Evolutionary conservation across 2,329 filamentous ascomycete species (phyloP), one percentile per base, ranked within the genome.

Genomic region (Alternaria solani): DNA sequence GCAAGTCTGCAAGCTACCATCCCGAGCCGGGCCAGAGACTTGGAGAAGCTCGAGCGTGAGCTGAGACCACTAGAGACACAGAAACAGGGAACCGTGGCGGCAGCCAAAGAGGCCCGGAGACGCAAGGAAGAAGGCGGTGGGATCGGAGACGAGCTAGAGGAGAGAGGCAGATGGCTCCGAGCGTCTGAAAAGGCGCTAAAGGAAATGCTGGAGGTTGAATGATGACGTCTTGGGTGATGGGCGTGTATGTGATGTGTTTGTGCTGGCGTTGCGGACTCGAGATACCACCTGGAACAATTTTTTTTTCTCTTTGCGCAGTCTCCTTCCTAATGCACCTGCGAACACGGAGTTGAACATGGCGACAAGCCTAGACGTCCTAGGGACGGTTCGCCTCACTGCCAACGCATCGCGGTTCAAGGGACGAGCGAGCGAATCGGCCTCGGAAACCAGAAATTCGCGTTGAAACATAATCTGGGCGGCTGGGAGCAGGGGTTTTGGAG

Each of bases 151-250:
- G 90, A 94, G 70, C 76, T 93, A 32, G 91, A 94, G 75, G 89
- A 91, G 77, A 85, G 88, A 68, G 91, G 89, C 6, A 83, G 91
- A 66, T 94, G 91, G 91, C 88, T 89, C 79, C 86, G 87, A 66
- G 89, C 88, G 18, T 88, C 87, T n/a, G 90, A 93, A 72, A 80
- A 81, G 8, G 85, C 79, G 14, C 75, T 93, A 75, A 87, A 81
- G 71, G 83, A 86, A 59, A 87, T 91, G 79, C 73, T 93, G 67
- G 87, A 88, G 65, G 81, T 88, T 16, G 78, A 85, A 67, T 36
- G 55, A 48, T 65, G 63, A 67, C 18, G 36, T 28, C 34, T 14
- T 38, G 48, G 46, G n/a, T n/a, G 41, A 30, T 28, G 34, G 16
- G 51, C 26, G 28, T 11, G 44, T 20, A 36, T 20, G 28, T 47